These are phyloP conservation scores for Penicillium canariense DNA, from an alignment of 495 filamentous ascomycete genomes.

Conservation along the genomic window DNA sequence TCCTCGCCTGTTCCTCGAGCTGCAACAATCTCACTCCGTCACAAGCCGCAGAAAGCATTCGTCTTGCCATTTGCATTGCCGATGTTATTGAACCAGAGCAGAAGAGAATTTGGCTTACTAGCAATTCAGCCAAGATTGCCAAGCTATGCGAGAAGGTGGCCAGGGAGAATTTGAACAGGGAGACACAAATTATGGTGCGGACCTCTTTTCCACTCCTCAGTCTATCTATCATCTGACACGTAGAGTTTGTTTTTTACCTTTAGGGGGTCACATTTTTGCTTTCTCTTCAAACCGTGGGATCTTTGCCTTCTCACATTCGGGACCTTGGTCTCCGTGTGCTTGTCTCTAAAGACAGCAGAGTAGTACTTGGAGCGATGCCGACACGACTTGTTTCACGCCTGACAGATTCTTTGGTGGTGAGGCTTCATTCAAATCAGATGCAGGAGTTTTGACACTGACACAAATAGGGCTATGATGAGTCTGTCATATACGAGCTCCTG, in stretches of 20 bases:
- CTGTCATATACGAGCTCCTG: constrained; percentile 23
- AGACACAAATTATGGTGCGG: constrained; percentile 47
- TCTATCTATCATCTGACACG: constrained; percentile 6
- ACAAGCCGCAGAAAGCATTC: constrained; percentile 48
- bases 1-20: constrained; percentile 50
- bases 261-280: constrained; percentile 42
- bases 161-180: constrained; percentile 33
- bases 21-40: constrained; percentile 31
- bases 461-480: constrained; percentile 21
- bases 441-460: constrained; percentile 7
- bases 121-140: constrained; percentile 40
- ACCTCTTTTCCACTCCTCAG: not conserved
- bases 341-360: constrained; percentile 26
- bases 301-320: constrained; percentile 26
- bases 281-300: constrained; percentile 24
- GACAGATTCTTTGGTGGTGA: constrained; percentile 26
- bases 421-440: not conserved
- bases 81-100: constrained; percentile 40
- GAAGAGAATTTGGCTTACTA: constrained; percentile 44
- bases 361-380: constrained; percentile 24
- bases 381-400: constrained; percentile 24
- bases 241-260: not conserved
- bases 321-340: constrained; percentile 27
- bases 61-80: constrained; percentile 49
- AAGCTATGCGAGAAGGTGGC: constrained; percentile 55